Percentiles rank a stretch among this genome's conserved stretches.
Conservation (phyloP, 441 rosid species). For the Brassica balearica region DNA sequence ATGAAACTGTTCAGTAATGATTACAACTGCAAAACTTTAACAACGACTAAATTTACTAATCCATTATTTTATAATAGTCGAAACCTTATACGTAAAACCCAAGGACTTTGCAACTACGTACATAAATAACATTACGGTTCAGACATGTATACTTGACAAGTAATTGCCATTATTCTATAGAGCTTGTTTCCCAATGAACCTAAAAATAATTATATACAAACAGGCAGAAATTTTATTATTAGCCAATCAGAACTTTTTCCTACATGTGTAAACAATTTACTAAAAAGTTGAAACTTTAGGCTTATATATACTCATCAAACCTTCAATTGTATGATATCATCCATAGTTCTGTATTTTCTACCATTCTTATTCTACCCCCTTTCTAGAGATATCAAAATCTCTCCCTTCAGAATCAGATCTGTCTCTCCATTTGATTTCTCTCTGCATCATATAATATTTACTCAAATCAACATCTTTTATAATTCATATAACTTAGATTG, state of each 20-base stretch:
- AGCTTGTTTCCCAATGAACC: constrained; percentile 5
- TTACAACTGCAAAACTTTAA: constrained; percentile 1
- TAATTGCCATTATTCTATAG: constrained; percentile 8
- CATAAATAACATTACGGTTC: neutral
- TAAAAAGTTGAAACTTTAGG: neutral
- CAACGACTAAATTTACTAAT: neutral
- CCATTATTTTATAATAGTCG: neutral
- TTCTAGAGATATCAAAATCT: constrained; percentile 12
- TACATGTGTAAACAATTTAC: constrained; percentile 1
- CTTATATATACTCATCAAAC: constrained; percentile 1
- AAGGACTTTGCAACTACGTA: constrained; percentile 8
- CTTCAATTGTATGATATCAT: constrained; percentile 2
- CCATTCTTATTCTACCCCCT: neutral
- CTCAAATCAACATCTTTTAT: neutral
- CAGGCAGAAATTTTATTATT: neutral
- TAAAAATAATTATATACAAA: constrained; percentile 2
- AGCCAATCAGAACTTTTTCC: constrained; percentile 1
- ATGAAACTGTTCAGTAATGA: neutral
- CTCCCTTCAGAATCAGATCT: neutral
- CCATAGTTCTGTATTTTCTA: constrained; percentile 7
- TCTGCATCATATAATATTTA: neutral
- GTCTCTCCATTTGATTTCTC: neutral
- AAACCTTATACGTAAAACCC: neutral
- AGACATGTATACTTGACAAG: constrained; percentile 6
- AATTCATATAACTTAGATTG: neutral